A percentile compares a stretch with the other conserved stretches of the same genome.
These are phyloP conservation scores for Saposhnikovia divaricata DNA, from an alignment of 129 eudicot species.

Conservation along the genomic window DNA sequence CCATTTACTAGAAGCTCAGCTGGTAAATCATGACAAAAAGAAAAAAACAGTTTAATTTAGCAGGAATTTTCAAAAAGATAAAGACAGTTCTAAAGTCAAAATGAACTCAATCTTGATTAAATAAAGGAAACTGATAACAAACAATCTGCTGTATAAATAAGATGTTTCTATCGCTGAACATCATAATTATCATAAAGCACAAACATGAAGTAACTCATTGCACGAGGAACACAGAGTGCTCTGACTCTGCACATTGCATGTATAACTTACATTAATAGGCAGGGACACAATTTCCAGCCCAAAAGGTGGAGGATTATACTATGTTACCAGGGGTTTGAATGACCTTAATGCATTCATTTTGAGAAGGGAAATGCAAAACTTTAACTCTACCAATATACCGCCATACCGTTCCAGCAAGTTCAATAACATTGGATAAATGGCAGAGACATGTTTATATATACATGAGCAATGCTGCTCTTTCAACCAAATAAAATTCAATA, in stretches of 20 bases:
- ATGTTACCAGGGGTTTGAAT: background rate
- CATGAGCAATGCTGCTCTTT: background rate
- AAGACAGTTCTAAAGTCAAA: background rate
- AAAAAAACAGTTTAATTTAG: background rate
- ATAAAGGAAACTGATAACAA: too few species aligned
- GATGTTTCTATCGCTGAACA: background rate
- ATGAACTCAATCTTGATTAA: background rate
- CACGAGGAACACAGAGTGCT: background rate
- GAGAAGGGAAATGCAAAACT: background rate
- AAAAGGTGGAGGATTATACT: background rate
- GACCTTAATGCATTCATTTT: background rate
- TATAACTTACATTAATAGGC: too few species aligned
- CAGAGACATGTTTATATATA: background rate
- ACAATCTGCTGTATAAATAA: background rate
- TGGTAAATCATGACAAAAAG: conserved; percentile 22
- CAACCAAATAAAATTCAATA: background rate
- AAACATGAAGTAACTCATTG: background rate
- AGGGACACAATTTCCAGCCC: background rate
- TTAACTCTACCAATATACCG: background rate
- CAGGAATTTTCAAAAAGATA: too few species aligned
- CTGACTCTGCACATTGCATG: background rate
- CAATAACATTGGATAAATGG: background rate
- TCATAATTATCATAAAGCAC: background rate
- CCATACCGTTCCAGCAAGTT: background rate
- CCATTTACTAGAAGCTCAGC: conserved; percentile 96